A percentile compares a stretch with the other conserved stretches of the same genome.
Conservation (phyloP, 129 eudicot species). For the Smallanthus sonchifolius region DNA sequence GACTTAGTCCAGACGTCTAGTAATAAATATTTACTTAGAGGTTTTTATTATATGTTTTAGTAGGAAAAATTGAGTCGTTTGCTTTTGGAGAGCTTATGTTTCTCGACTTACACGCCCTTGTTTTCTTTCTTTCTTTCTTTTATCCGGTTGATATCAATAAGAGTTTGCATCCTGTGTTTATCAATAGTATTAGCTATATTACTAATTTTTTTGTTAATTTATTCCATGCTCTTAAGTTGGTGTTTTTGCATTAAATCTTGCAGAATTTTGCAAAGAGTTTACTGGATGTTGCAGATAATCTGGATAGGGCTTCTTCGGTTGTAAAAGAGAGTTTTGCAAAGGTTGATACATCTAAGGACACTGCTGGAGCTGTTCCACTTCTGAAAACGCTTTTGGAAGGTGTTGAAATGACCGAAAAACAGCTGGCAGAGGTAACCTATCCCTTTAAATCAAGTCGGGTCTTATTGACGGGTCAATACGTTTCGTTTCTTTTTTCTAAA, state of each 20-base stretch:
- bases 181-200: not conserved
- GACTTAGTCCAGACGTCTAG: not conserved
- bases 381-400: conserved; percentile 83
- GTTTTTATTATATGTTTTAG: not conserved
- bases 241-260: conserved; percentile 26
- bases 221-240: not conserved
- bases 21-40: not conserved
- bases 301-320: conserved; percentile 73
- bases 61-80: not conserved
- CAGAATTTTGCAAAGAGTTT: conserved; percentile 86
- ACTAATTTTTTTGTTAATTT: not conserved
- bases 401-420: conserved; percentile 95
- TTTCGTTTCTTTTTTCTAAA: not conserved
- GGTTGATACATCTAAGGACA: conserved; percentile 68
- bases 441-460: not conserved
- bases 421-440: conserved; percentile 63
- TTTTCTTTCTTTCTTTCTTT: not conserved
- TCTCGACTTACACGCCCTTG: not conserved
- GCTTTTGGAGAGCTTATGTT: not conserved
- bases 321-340: conserved; percentile 74
- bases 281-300: conserved; percentile 88
- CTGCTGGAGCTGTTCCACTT: conserved; percentile 75
- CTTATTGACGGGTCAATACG: not conserved
- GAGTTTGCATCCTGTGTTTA: not conserved
- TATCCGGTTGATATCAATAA: not conserved